Conservation (phyloP, 441 rosid genomes). For the Gossypium davidsonii region DNA sequence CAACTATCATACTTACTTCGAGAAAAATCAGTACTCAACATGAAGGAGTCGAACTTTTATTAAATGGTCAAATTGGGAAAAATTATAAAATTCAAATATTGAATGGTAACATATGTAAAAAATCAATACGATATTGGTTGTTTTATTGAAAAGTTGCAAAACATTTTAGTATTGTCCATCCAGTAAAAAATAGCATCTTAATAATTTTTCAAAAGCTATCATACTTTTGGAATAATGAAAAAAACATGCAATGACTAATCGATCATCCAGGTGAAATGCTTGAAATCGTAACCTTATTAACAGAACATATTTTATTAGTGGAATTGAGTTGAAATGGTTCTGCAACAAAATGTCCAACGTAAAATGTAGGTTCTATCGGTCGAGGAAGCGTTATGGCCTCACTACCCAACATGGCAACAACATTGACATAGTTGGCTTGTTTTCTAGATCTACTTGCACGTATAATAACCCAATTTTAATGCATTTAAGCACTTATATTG, state of each 20-base stretch:
- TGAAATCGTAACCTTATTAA: slow-evolving; percentile 30
- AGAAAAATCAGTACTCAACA: too few species aligned
- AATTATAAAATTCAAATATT: too few species aligned
- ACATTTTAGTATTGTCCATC: not conserved
- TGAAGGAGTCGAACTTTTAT: too few species aligned
- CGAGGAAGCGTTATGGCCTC: slow-evolving; percentile 32
- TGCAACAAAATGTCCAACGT: not conserved
- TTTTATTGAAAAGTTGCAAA: too few species aligned
- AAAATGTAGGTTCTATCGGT: slow-evolving; percentile 29
- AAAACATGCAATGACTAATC: not conserved
- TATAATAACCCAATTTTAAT: slow-evolving; percentile 53
- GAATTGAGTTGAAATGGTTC: not conserved
- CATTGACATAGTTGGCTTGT: slow-evolving; percentile 46
- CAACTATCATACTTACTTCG: too few species aligned
- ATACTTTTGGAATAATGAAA: not conserved
- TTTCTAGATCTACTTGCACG: slow-evolving; percentile 38
- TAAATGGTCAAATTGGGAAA: too few species aligned
- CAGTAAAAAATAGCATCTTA: not conserved
- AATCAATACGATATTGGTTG: too few species aligned
- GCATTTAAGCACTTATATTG: slow-evolving; percentile 38
- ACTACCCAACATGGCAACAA: slow-evolving; percentile 45
- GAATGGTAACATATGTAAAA: too few species aligned
- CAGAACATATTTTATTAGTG: not conserved
- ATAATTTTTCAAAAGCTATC: not conserved
- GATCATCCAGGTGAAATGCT: slow-evolving; percentile 28